Conservation (phyloP, 2,329 filamentous ascomycete species). For the Capronia epimyces region DNA sequence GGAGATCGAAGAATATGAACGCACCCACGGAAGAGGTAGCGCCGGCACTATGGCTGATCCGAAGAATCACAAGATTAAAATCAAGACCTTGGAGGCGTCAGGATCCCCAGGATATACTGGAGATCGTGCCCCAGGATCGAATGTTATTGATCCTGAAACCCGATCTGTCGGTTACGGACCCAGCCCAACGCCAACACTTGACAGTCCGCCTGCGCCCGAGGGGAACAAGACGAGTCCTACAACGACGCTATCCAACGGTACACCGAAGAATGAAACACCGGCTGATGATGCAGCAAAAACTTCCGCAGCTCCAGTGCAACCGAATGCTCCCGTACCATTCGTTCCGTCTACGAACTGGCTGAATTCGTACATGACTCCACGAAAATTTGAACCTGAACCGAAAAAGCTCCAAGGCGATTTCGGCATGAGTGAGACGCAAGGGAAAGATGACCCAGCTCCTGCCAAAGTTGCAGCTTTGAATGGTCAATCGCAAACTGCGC, state of each 20-base stretch:
- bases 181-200: conserved; percentile 10
- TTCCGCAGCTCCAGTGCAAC: conserved; percentile 1
- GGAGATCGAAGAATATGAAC: conserved; percentile 27
- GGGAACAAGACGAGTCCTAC: conserved; percentile 13
- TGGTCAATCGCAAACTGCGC: background rate
- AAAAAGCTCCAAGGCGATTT: conserved; percentile 24
- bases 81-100: conserved; percentile 19
- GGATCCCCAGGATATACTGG: conserved; percentile 7
- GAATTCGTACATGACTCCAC: background rate
- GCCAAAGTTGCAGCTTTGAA: background rate
- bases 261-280: background rate
- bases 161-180: conserved; percentile 25
- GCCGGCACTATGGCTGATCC: conserved; percentile 29
- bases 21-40: conserved; percentile 24
- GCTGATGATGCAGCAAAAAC: conserved; percentile 2
- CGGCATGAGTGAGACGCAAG: conserved; percentile 4
- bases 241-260: conserved; percentile 10
- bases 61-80: conserved; percentile 28
- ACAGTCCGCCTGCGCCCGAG: conserved; percentile 16
- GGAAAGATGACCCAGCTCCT: background rate
- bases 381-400: conserved; percentile 12
- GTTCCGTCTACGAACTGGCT: conserved; percentile 6
- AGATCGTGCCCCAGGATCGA: conserved; percentile 13
- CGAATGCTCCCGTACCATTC: conserved; percentile 2
- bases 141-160: conserved; percentile 20